These are phyloP conservation scores for Thyridium curvatum DNA, from an alignment of 2,329 filamentous ascomycete species.

Conservation along the genomic window DNA sequence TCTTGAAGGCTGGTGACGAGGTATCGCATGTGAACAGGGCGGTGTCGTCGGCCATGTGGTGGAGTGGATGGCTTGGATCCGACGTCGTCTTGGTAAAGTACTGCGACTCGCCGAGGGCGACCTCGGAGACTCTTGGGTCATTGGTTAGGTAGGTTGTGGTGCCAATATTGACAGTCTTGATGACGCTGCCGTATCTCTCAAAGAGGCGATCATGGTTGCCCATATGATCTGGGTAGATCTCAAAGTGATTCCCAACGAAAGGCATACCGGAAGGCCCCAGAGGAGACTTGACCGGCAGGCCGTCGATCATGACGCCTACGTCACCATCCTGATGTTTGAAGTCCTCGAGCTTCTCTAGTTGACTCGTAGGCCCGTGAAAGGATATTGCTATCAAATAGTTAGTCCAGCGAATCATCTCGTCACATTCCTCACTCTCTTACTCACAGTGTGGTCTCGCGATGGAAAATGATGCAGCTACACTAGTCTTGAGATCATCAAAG, in stretches of 20 bases:
- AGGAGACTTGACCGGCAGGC: constrained; percentile 38
- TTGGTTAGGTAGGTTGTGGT: constrained; percentile 43
- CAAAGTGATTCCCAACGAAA: constrained; percentile 46
- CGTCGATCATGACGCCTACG: constrained; percentile 40
- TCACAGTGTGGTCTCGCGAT: constrained; percentile 34
- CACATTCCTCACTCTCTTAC: too few species aligned
- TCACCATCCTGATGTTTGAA: constrained; percentile 18
- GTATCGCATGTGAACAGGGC: constrained; percentile 44
- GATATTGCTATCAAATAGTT: not conserved
- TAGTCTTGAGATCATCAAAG: constrained; percentile 30
- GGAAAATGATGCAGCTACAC: constrained; percentile 34
- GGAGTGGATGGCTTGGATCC: constrained; percentile 41
- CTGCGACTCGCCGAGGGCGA: constrained; percentile 40
- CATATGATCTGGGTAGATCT: constrained; percentile 50
- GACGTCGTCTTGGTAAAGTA: constrained; percentile 48
- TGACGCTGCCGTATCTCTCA: constrained; percentile 42
- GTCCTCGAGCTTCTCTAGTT: constrained; percentile 1
- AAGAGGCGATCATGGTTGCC: constrained; percentile 51
- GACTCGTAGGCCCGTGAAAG: not conserved
- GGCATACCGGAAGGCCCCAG: constrained; percentile 43
- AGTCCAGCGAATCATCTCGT: too few species aligned
- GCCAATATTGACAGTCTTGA: constrained; percentile 47
- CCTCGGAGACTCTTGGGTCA: constrained; percentile 35
- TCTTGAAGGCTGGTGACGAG: constrained; percentile 39
- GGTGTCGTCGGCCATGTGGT: constrained; percentile 32